Conservation (phyloP, 148 eudicot species). For the Polygonum aviculare region DNA sequence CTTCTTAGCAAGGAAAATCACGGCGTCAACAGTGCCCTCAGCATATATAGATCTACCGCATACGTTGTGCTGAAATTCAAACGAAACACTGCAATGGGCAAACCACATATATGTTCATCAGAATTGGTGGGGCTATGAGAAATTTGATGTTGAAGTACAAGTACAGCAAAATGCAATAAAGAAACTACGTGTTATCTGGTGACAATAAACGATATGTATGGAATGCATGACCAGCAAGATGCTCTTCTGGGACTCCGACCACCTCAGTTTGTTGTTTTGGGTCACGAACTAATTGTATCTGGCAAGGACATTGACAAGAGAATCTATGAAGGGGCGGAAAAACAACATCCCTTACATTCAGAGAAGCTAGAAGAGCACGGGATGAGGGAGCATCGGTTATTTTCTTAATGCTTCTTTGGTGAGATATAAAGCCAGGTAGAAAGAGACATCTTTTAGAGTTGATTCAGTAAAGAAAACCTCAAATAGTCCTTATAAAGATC, state of each 20-base stretch:
- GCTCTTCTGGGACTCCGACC: conserved; percentile 89
- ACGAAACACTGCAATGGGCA: conserved; percentile 53
- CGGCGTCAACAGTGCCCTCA: conserved; percentile 92
- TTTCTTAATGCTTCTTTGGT: not conserved
- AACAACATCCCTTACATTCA: not conserved
- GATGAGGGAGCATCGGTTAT: not conserved
- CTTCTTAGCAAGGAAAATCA: conserved; percentile 78
- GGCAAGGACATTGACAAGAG: conserved; percentile 11
- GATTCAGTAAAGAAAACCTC: not conserved
- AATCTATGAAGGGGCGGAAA: not conserved
- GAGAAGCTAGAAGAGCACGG: not conserved
- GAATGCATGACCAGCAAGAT: conserved; percentile 84
- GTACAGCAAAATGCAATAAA: not conserved
- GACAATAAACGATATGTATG: conserved; percentile 78
- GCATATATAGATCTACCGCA: conserved; percentile 98
- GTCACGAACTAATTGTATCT: conserved; percentile 70
- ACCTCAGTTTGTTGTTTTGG: conserved; percentile 67
- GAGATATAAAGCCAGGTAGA: not conserved
- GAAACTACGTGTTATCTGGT: conserved; percentile 70
- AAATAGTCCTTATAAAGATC: not conserved
- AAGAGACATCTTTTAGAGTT: not conserved
- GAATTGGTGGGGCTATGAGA: not conserved
- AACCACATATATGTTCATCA: not conserved
- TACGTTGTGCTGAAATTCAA: conserved; percentile 92
- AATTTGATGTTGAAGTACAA: not conserved